Conservation (phyloP, 1,284 basidiomycete species). For the Abortiporus biennis region DNA sequence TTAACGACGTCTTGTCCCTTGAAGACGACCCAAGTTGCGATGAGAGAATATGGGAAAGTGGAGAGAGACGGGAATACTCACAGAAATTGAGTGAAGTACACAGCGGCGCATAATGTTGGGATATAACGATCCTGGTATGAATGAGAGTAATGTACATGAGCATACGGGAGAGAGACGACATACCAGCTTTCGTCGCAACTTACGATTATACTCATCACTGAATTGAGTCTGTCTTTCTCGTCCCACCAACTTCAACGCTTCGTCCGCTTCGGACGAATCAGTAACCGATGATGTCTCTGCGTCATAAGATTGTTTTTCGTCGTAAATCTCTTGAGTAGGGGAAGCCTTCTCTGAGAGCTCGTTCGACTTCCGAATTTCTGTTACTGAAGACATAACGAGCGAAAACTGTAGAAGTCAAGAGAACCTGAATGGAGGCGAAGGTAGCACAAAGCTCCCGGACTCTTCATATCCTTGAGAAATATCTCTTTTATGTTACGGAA, state of each 20-base stretch:
- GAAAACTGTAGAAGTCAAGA: not conserved
- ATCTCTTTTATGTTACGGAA: too few species aligned
- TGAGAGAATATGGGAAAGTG: slow-evolving; percentile 1
- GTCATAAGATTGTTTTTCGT: slow-evolving; percentile 20
- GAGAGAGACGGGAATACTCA: slow-evolving; percentile 21
- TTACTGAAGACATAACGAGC: slow-evolving; percentile 8
- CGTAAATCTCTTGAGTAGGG: slow-evolving; percentile 7
- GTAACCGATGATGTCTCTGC: slow-evolving; percentile 19
- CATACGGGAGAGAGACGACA: slow-evolving; percentile 12
- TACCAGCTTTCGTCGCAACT: slow-evolving; percentile 54
- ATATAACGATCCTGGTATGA: slow-evolving; percentile 45
- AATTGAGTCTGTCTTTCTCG: slow-evolving; percentile 43
- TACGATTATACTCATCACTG: slow-evolving; percentile 54
- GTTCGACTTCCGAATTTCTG: slow-evolving; percentile 6
- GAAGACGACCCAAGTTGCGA: not conserved
- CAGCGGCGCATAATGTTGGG: slow-evolving; percentile 55
- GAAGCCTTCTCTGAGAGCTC: slow-evolving; percentile 11
- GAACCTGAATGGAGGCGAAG: not conserved
- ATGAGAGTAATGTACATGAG: not conserved
- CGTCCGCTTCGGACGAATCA: slow-evolving; percentile 41
- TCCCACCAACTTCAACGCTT: slow-evolving; percentile 55
- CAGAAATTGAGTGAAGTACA: slow-evolving; percentile 65
- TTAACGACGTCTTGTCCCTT: slow-evolving; percentile 64
- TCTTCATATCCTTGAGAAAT: not conserved
- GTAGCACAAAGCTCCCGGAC: not conserved